phyloP scores from a whole-genome alignment of 106 monocot species.

The Dioscorea zingiberensis region DNA sequence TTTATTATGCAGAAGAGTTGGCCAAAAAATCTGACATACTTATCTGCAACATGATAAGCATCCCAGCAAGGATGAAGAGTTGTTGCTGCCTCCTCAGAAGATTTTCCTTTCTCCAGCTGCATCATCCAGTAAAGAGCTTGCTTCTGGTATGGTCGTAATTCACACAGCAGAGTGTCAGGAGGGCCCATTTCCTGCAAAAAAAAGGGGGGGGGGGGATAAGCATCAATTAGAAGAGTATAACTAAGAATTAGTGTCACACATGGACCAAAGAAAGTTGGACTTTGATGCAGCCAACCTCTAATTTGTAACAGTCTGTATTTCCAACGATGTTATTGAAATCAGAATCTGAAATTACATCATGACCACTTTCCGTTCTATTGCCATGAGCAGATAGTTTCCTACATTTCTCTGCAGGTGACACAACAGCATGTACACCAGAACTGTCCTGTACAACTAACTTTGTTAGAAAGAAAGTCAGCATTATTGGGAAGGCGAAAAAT shows the following conservation, averaged over 20 bases:
- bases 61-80: constrained; percentile 96
- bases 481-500: background rate
- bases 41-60: constrained; percentile 72
- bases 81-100: constrained; percentile 45
- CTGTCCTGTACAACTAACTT: constrained; percentile 42
- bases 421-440: constrained; percentile 14
- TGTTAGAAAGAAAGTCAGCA: background rate
- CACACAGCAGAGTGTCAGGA: constrained; percentile 60
- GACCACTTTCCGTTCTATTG: constrained; percentile 32
- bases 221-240: no score
- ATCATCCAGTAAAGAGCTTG: constrained; percentile 96
- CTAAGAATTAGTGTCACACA: no score
- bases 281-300: constrained; percentile 32
- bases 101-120: constrained; percentile 70
- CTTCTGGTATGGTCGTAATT: constrained; percentile 84
- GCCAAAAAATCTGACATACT: constrained; percentile 35
- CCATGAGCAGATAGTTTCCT: constrained; percentile 40
- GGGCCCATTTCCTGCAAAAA: constrained; percentile 60
- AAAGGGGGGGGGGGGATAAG: no score
- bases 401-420: constrained; percentile 32
- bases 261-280: no score
- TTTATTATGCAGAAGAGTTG: background rate
- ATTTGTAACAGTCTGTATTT: constrained; percentile 35
- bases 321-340: constrained; percentile 83
- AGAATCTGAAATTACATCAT: constrained; percentile 36